Base-by-base conservation (phyloP, 208 protist species). In the Leishmania tropica region DNA sequence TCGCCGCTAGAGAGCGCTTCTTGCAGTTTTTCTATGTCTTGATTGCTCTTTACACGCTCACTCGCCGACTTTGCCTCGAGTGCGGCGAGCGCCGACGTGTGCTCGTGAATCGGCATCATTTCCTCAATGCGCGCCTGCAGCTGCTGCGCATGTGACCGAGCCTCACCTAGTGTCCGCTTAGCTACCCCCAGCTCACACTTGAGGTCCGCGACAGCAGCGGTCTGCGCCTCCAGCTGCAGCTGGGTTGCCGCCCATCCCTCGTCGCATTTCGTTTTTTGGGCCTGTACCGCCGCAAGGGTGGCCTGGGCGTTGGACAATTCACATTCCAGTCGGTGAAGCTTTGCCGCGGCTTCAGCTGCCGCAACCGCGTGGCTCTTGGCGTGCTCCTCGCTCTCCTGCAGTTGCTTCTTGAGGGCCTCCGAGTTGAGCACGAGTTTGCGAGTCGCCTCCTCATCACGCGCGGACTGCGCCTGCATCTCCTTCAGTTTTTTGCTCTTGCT, bases 361-460 rank as follows among this genome's bases (percentile, higher is more conserved):
- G 45, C 42, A 8, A 47, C 40, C 40, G 54, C 65, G 24, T 80
- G 62, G 35, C 8, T 58, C 5, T 31, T 45, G 15, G 45, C 24
- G 21, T 45, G 74, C 42, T 58, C 74, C 54, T 81, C 84, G 54
- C 81, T 81, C 54, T 62, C 48, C 48, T 82, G 80, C 67, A 82
- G 74, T 47, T 87, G 76, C 64, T 40, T 58, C 76, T 91, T 91
- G 40, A 91, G 81, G 5, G 76, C 47, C 62, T 94, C 93, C 10
- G 54, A 78, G 45, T 81, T 62, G 28, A 84, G 71, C 37, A 90
- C 77, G 15, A 95, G 89, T 51, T 87, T 67, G 19, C 80, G 71
- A 62, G 92, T 86, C 10, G 85, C 42, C 4, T 85, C 81, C 48
- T 91, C 88, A 42, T 87, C 80, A 37, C 74, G 81, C 0, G 64